A percentile compares a stretch with the other conserved stretches of the same genome.
Conservation (phyloP, 2,329 filamentous ascomycete species). For the Diatrype stigma region DNA sequence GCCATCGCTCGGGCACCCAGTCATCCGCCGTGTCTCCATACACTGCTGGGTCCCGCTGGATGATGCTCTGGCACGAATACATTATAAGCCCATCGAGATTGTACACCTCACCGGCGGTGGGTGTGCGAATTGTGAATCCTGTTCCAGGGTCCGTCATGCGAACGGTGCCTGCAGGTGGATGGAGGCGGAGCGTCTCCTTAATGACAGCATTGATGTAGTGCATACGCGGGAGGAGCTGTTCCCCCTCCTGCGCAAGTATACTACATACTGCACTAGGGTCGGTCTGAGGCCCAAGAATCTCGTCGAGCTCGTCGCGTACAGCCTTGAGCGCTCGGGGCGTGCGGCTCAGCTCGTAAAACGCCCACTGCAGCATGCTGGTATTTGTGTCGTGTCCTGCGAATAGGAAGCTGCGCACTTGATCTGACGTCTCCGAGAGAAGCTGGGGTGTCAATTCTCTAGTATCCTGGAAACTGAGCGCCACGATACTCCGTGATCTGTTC, state of each 20-base stretch:
- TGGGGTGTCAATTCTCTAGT: slow-evolving; percentile 21
- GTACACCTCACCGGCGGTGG: slow-evolving; percentile 21
- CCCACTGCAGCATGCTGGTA: slow-evolving; percentile 32
- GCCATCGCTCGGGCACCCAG: slow-evolving; percentile 38
- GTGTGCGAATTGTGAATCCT: slow-evolving; percentile 25
- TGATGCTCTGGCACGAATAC: slow-evolving; percentile 29
- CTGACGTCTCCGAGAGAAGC: slow-evolving; percentile 26
- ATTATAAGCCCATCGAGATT: slow-evolving; percentile 33
- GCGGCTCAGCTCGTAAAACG: slow-evolving; percentile 32
- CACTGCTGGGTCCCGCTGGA: slow-evolving; percentile 30
- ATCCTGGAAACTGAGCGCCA: slow-evolving; percentile 30
- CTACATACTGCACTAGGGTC: slow-evolving; percentile 21
- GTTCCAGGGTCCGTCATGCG: slow-evolving; percentile 24
- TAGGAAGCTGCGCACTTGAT: slow-evolving; percentile 35
- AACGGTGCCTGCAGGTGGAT: slow-evolving; percentile 30
- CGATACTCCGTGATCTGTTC: slow-evolving; percentile 25
- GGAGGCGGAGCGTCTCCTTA: slow-evolving; percentile 33
- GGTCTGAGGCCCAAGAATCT: slow-evolving; percentile 28
- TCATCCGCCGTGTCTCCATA: slow-evolving; percentile 31
- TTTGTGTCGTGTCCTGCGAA: slow-evolving; percentile 40
- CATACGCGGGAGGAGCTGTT: slow-evolving; percentile 30
- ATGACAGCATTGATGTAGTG: slow-evolving; percentile 33
- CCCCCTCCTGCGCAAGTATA: slow-evolving; percentile 22
- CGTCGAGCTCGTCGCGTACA: slow-evolving; percentile 33
- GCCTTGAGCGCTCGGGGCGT: slow-evolving; percentile 26